A percentile compares a stretch with the other conserved stretches of the same genome.
These are phyloP conservation scores for Colletotrichum costaricense DNA, from an alignment of 2,329 filamentous ascomycete species.

Conservation along the genomic window DNA sequence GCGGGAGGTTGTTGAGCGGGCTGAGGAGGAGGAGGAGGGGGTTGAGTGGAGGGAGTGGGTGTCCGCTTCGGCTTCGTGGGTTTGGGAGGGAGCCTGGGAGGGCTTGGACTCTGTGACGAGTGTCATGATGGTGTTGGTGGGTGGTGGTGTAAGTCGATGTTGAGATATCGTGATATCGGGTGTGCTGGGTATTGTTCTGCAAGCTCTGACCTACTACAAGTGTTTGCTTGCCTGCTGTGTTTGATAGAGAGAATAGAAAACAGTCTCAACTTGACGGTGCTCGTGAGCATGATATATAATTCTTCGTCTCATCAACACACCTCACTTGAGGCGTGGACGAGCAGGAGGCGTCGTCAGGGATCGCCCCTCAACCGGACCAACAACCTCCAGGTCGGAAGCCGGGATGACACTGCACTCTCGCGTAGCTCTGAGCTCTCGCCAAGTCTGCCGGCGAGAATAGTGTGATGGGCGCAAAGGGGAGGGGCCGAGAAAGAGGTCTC, in stretches of 20 bases:
- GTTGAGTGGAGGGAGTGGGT: constrained; percentile 2
- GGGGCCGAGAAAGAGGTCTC: constrained; percentile 1
- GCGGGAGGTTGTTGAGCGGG: constrained; percentile 10
- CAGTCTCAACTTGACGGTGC: background rate
- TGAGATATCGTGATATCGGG: background rate
- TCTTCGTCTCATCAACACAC: background rate
- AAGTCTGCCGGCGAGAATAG: background rate
- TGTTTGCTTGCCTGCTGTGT: background rate
- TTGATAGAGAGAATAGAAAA: background rate
- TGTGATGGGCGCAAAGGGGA: background rate
- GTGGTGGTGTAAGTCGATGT: background rate
- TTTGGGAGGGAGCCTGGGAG: background rate
- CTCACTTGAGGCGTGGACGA: background rate
- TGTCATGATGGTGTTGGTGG: background rate
- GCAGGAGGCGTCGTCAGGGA: background rate
- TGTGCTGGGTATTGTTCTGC: background rate
- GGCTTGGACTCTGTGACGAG: background rate
- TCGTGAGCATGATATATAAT: constrained; percentile 7
- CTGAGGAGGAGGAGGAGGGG: background rate
- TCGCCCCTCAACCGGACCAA: background rate
- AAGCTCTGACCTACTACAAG: background rate
- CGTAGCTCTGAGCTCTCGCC: background rate
- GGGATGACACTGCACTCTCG: background rate
- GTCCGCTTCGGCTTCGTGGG: background rate
- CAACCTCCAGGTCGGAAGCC: background rate